Base-by-base conservation (phyloP, 495 filamentous ascomycete species). In the Staphylotrichum longicolle region DNA sequence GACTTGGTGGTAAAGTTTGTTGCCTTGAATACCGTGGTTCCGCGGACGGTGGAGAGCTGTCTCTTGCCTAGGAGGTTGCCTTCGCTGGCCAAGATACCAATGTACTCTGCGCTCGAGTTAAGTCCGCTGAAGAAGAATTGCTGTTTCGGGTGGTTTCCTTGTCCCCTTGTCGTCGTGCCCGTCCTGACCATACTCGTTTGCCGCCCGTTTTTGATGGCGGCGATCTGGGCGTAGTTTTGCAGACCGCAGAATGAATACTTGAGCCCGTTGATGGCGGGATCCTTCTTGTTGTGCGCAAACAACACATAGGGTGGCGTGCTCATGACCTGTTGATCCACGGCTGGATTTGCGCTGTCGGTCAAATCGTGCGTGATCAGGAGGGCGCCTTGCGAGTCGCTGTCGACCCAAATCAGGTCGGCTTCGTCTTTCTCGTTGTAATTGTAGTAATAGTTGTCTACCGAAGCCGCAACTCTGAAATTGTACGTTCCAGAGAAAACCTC, bases 61-160 rank as follows among this genome's bases (percentile, higher is more conserved):
- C 14, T 58, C 59, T 59, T 58, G 80, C 82, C 64, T 80, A 87
- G 8, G 79, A 83, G 33, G 78, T 58, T 64, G 6, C 64, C 66
- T 34, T 58, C 70, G 69, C 86, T 81, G 7, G 87, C 90, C 35
- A 96, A 73, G 54, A 91, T 85, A 0, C 82, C 90, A 45, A 77
- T 65, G 67, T 98, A 98, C 1, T 73, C 79, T 7, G 87, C 82
- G 63, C 83, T 89, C 5, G 75, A 71, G 53, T 91, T 90, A 15
- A 98, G 79, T 2, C 85, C 83, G 14, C 78, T 84, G 37, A 96
- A 75, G 64, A 93, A 90, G 72, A 98, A 95, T 68, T 96, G 90
- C 74, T 95, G 84, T 66, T 89, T 89, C 1, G 90, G 89, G 46
- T 84, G 71, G 53, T 84, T 84, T 5, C 79, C 81, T 0, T 77